Base-by-base conservation (phyloP, 139 green algal species). In the Chlorella vulgaris region DNA sequence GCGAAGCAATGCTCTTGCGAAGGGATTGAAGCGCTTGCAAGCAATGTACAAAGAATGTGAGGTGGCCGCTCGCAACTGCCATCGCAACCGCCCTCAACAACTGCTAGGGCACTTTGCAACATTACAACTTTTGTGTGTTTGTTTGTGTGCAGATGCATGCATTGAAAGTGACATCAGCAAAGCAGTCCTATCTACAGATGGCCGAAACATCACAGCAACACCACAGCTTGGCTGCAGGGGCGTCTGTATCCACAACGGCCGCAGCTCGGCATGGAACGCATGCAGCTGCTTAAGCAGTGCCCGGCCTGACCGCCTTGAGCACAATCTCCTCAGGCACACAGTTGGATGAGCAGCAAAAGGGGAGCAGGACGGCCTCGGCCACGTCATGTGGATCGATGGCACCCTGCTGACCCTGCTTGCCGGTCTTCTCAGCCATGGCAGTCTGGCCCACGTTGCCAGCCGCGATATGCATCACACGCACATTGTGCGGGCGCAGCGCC, bases 321-420 rank as follows among this genome's bases (percentile, higher is more conserved):
- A 78, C 71, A 6, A 78, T 68, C 71, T 86, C 81, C 47, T 78
- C 71, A 0, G 81, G 74, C 31, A 86, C 81, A 38, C 61, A 76
- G 69, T 86, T 81, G 53, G 66, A 10, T 10, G 81, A 86, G 42
- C 73, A 19, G 29, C 70, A 60, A 24, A 87, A 80, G 22, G 29
- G 26, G 28, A 84, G 53, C 58, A 87, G 36, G 29, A 69, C 51
- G 3, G 76, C 51, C 76, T 87, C 60, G 3, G 39, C 67, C 13
- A 87, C 38, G 43, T 87, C 75, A 0, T 61, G 18, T 5, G 83
- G n/a, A 3, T 42, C 29, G 19, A 87, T 73, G 22, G 39, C 38
- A n/a, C 82, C 82, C 61, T 86, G 82, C 75, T 42, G 21, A 81
- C 61, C 76, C 35, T 74, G 61, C 82, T 86, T 86, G 35, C 18